A percentile compares a stretch with the other conserved stretches of the same genome.
Evolutionary conservation across 2,329 filamentous ascomycete species (phyloP).

Genomic region (Colletotrichum costaricense): DNA sequence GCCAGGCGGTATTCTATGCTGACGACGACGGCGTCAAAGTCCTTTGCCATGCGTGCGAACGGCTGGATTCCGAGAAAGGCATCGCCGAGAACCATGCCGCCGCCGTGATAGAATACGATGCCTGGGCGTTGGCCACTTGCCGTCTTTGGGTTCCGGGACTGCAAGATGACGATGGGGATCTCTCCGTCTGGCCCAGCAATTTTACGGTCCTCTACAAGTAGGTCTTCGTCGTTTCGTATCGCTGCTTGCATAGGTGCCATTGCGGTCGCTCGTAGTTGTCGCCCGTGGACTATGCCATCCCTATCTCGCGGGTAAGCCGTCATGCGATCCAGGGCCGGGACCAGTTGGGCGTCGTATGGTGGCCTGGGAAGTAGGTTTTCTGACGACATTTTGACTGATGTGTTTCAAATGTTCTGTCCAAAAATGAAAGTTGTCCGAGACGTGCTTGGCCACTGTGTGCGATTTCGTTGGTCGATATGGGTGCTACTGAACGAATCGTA

Average conservation of each 20-base stretch:
- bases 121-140: slow-evolving; percentile 2
- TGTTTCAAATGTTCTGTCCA: neutral
- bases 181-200: slow-evolving; percentile 14
- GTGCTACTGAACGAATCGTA: neutral
- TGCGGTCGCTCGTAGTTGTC: slow-evolving; percentile 4
- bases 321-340: neutral
- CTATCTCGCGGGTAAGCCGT: neutral
- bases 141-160: neutral
- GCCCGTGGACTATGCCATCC: neutral
- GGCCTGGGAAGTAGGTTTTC: slow-evolving; percentile 8
- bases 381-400: neutral
- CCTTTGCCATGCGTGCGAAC: slow-evolving; percentile 12
- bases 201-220: slow-evolving; percentile 14
- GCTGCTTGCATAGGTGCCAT: slow-evolving; percentile 18
- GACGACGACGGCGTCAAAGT: slow-evolving; percentile 44
- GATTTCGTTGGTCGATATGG: neutral
- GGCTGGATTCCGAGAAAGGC: slow-evolving; percentile 13
- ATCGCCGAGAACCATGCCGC: slow-evolving; percentile 28
- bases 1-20: slow-evolving; percentile 60
- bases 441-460: neutral
- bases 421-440: no score
- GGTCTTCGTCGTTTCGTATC: slow-evolving; percentile 8
- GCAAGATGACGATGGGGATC: slow-evolving; percentile 19
- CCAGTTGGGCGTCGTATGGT: slow-evolving; percentile 16
- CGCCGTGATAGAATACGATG: slow-evolving; percentile 22